Conservation (phyloP, 257 asterid species). For the Gentiana macrophylla region DNA sequence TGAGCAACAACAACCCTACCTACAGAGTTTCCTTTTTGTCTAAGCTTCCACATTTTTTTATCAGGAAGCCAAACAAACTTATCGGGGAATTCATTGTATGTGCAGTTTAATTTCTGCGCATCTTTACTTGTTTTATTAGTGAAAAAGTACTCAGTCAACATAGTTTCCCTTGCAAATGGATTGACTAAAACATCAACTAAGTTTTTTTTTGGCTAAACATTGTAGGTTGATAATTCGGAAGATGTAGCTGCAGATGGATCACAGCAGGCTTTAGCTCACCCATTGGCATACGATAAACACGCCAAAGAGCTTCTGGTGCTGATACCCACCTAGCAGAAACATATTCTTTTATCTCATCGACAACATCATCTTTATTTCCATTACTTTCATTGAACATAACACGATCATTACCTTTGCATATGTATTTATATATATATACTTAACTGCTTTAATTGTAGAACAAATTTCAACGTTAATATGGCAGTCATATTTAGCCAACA, state of each 20-base stretch:
- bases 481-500: too few species aligned
- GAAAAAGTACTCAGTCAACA: neutral
- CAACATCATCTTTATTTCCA: neutral
- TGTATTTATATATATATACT: neutral
- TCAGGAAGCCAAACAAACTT: neutral
- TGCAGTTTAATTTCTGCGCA: neutral
- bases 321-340: neutral
- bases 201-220: neutral
- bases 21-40: neutral
- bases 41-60: neutral
- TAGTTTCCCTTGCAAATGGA: neutral
- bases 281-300: neutral
- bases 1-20: neutral
- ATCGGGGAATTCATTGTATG: neutral
- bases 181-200: neutral
- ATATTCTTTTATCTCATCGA: neutral
- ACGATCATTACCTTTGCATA: neutral
- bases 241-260: too few species aligned
- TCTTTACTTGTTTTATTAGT: neutral
- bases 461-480: neutral
- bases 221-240: neutral
- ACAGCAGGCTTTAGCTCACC: neutral
- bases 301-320: neutral
- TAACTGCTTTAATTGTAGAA: neutral
- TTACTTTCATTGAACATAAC: neutral